Percentiles rank a stretch among this genome's conserved stretches.
Conservation (phyloP, 345 rosid genomes). For the Populus pruinosa region DNA sequence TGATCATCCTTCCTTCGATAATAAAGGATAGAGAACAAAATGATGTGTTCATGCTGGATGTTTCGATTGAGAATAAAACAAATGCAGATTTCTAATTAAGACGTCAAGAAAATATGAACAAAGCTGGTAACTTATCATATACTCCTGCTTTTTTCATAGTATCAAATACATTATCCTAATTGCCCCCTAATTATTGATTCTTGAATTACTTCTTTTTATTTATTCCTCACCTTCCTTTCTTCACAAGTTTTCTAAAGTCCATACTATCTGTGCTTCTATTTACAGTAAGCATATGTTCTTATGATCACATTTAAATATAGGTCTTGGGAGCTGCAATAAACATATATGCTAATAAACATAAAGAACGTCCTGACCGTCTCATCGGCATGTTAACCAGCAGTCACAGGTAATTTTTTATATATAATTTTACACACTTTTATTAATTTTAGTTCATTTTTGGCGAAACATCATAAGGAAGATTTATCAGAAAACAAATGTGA, state of each 20-base stretch:
- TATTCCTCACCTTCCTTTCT: background rate
- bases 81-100: background rate
- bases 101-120: background rate
- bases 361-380: constrained; percentile 95
- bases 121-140: background rate
- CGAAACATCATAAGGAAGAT: background rate
- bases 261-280: background rate
- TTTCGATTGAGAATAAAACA: background rate
- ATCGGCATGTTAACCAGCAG: constrained; percentile 96
- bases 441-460: constrained; percentile 1
- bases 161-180: background rate
- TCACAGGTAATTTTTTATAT: constrained; percentile 58
- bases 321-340: constrained; percentile 95
- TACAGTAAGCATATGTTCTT: background rate
- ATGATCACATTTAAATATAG: constrained; percentile 36
- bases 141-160: background rate
- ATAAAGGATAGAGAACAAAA: background rate
- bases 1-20: background rate
- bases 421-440: background rate
- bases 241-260: background rate
- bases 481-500: background rate
- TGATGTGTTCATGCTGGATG: background rate
- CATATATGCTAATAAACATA: constrained; percentile 92
- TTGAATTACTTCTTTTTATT: background rate
- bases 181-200: background rate